phyloP scores from a whole-genome alignment of 371 early-diverging fungal species.

The Mucor circinelloides region DNA sequence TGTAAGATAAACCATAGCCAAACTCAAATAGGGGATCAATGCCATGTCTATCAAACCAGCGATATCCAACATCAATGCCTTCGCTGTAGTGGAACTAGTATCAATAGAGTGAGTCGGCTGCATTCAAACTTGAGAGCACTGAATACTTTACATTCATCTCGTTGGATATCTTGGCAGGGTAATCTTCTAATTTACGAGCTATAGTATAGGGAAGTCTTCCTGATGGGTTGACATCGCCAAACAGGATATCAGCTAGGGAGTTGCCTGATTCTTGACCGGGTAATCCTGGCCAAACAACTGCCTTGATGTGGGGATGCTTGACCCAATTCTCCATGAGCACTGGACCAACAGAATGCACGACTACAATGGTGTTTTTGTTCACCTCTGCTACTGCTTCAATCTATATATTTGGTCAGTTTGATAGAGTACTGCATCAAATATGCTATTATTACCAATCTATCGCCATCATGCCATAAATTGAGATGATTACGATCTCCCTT shows the following conservation, averaged over 20 bases:
- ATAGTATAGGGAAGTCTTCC: slow-evolving; percentile 67
- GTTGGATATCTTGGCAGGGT: slow-evolving; percentile 24
- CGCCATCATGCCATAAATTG: slow-evolving; percentile 59
- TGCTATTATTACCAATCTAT: slow-evolving; percentile 44
- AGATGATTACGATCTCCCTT: slow-evolving; percentile 62
- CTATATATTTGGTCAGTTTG: slow-evolving; percentile 40
- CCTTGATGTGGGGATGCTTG: slow-evolving; percentile 56
- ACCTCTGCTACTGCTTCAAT: slow-evolving; percentile 57
- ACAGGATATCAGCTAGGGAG: slow-evolving; percentile 61
- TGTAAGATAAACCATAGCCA: slow-evolving; percentile 68
- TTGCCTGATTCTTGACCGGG: slow-evolving; percentile 69
- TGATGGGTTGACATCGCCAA: slow-evolving; percentile 66
- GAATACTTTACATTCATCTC: slow-evolving; percentile 6
- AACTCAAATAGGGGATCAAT: slow-evolving; percentile 61
- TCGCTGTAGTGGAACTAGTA: slow-evolving; percentile 51
- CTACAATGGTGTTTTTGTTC: slow-evolving; percentile 60
- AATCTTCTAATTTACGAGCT: slow-evolving; percentile 40
- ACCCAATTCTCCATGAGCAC: slow-evolving; percentile 58
- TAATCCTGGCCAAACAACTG: slow-evolving; percentile 55
- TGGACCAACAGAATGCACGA: slow-evolving; percentile 61
- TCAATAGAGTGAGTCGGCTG: background rate
- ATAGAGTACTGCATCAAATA: background rate
- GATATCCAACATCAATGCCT: slow-evolving; percentile 59
- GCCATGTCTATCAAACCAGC: slow-evolving; percentile 49
- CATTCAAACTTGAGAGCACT: background rate